Percentiles rank a stretch among this genome's conserved stretches.
Conservation (phyloP, 768 basidiomycete species). For the Polyporus arcularius region DNA sequence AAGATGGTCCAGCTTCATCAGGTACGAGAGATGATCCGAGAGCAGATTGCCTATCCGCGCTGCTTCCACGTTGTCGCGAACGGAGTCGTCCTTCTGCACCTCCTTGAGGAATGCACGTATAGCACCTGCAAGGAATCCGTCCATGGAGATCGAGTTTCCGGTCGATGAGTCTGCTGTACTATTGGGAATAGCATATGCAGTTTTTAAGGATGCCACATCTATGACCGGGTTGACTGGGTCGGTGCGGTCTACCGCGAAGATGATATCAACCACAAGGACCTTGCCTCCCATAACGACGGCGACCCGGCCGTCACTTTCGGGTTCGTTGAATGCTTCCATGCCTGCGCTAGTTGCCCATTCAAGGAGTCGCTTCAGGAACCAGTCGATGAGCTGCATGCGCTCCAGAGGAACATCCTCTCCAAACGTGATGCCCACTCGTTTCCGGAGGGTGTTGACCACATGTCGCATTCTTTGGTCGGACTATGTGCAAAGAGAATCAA, state of each 20-base stretch:
- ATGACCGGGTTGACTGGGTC: constrained; percentile 40
- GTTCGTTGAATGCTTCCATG: constrained; percentile 76
- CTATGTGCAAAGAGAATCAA: constrained; percentile 33
- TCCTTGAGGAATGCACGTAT: constrained; percentile 62
- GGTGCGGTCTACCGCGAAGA: constrained; percentile 51
- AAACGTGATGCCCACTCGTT: constrained; percentile 49
- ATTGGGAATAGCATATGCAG: constrained; percentile 65
- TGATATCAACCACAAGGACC: constrained; percentile 78
- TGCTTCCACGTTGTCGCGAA: constrained; percentile 55
- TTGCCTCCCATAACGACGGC: constrained; percentile 74
- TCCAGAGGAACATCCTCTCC: constrained; percentile 67
- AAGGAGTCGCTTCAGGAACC: constrained; percentile 61
- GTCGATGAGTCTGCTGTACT: constrained; percentile 36
- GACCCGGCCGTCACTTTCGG: constrained; percentile 46
- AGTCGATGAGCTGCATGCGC: constrained; percentile 44
- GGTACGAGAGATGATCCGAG: constrained; percentile 59
- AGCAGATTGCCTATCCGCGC: constrained; percentile 50
- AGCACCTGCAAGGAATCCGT: constrained; percentile 58
- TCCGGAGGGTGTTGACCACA: constrained; percentile 48
- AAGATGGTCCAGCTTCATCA: constrained; percentile 72
- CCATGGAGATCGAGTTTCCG: constrained; percentile 56
- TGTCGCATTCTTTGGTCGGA: constrained; percentile 55
- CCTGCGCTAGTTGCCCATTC: constrained; percentile 64
- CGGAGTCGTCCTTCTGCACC: constrained; percentile 53
- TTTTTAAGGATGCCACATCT: constrained; percentile 61